Evolutionary conservation across 1,284 basidiomycete genomes (phyloP), one percentile per base, ranked within the genome.

Genomic region (Butyriboletus appendiculatus): DNA sequence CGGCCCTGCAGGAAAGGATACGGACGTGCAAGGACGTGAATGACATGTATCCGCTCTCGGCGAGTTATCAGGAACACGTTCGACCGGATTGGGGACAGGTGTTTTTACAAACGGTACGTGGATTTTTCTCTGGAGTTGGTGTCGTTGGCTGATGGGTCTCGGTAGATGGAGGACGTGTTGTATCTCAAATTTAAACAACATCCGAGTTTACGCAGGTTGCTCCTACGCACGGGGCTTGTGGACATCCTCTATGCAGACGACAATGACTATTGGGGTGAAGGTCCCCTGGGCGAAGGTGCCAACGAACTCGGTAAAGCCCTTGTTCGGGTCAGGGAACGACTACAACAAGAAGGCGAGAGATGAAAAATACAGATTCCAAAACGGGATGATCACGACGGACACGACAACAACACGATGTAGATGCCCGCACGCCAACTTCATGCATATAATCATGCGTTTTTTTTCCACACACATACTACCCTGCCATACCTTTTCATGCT

Each of bases 161-260:
- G 45, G 24, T 45, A 87, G 85, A 78, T 86, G 77, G 80, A 85
- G 48, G 79, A 84, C 3, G 83, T 81, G 24, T 60, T 88, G 52
- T 76, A 78, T 55, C 59, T 75, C 51, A 90, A 89, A 62, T 82
- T 89, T 63, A 74, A 74, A 40, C 86, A 88, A 69, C 81, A 89
- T 61, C 71, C 75, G 2, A 63, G 74, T 14, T 61, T 88, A 45
- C 74, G 79, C 22, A 50, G 56, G 41, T 60, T 78, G 55, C 72
- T 88, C 9, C 64, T 84, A 18, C 60, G 68, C 30, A 86, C 85
- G 3, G 78, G 76, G 4, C 56, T 74, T n/a, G 68, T 72, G 4
- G 70, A 73, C 10, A 69, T 88, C 39, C 61, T 85, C 8, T 84
- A 80, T 61, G 67, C 71, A 16, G 82, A 84, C 58, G 62, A 69